Conservation (phyloP, 208 protist species). For the Leishmania gerbilli region DNA sequence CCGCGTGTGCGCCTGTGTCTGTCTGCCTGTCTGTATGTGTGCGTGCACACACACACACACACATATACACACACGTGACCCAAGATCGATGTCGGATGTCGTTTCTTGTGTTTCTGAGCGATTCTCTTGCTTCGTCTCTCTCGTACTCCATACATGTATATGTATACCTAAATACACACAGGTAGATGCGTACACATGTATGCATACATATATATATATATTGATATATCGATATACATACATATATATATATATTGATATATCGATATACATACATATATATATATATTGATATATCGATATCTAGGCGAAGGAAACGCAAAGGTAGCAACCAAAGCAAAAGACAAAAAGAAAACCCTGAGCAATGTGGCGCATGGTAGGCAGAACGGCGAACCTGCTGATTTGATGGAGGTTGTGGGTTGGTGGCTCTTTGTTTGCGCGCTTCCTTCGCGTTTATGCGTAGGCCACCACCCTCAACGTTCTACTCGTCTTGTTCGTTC, state of each 20-base stretch:
- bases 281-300: no score
- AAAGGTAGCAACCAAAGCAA: background rate
- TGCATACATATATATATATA: background rate
- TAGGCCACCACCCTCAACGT: no score
- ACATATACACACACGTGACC: background rate
- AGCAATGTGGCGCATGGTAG: background rate
- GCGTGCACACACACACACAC: background rate
- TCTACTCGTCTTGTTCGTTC: no score
- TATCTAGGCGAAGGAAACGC: no score
- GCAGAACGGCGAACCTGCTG: background rate
- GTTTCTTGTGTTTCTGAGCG: background rate
- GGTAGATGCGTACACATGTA: background rate
- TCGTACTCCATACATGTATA: background rate
- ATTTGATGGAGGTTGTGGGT: no score
- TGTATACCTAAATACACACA: background rate
- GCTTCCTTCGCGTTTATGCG: no score
- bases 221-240: background rate
- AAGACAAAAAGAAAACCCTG: background rate
- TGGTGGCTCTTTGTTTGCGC: no score
- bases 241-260: background rate
- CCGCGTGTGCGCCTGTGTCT: background rate
- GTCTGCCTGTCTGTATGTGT: background rate
- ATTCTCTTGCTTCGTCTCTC: no score
- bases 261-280: no score
- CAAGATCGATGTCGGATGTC: background rate